Evolutionary conservation across 768 basidiomycete species (phyloP).

Genomic region (Agrocybe pediades): DNA sequence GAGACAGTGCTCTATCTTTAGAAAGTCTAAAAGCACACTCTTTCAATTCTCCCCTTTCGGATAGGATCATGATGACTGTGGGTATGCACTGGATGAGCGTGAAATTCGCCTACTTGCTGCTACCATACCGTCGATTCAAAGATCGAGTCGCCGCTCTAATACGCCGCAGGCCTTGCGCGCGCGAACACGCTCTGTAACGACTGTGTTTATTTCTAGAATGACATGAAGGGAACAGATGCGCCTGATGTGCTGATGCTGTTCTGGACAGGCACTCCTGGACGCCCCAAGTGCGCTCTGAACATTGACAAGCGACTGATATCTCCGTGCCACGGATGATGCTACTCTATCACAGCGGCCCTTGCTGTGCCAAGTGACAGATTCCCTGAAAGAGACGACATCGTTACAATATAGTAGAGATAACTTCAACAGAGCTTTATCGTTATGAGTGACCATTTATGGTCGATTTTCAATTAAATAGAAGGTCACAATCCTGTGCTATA

Average conservation of each 20-base stretch:
- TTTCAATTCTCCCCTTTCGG: neutral
- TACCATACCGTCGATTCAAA: too few species aligned
- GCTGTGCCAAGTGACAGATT: constrained; percentile 19
- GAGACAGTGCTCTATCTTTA: neutral
- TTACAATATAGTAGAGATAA: too few species aligned
- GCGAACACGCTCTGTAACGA: constrained; percentile 2
- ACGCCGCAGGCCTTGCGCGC: too few species aligned
- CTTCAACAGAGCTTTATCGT: too few species aligned
- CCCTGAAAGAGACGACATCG: too few species aligned
- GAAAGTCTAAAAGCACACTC: neutral
- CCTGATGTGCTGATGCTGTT: constrained; percentile 1
- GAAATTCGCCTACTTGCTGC: too few species aligned
- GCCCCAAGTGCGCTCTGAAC: neutral
- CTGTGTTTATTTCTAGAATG: neutral
- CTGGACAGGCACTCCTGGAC: neutral
- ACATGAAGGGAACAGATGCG: constrained; percentile 5
- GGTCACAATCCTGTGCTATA: too few species aligned
- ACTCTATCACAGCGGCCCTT: constrained; percentile 17
- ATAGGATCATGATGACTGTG: neutral
- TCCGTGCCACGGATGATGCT: constrained; percentile 1
- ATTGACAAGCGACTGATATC: constrained; percentile 1
- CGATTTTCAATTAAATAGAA: too few species aligned
- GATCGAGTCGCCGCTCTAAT: too few species aligned
- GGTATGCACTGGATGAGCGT: neutral
- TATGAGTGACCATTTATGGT: neutral